Percentiles rank a stretch among this genome's conserved stretches.
Conservation (phyloP, 306 rosid genomes). For the Ochetophila trinervis region DNA sequence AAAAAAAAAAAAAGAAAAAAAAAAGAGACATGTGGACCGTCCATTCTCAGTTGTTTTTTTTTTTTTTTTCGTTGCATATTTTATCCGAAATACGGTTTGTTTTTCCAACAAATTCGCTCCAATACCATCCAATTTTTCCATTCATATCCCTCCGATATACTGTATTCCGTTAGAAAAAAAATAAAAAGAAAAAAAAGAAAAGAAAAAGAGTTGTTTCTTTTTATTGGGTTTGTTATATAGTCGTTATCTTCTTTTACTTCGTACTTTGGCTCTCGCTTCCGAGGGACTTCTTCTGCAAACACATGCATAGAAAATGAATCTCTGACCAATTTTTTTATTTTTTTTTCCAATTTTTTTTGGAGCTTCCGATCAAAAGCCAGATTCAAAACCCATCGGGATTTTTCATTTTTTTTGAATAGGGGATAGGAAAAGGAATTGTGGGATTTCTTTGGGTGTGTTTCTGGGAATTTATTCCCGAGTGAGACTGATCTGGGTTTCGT, state of each 20-base stretch:
- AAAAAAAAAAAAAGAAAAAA: too few relatives aligned
- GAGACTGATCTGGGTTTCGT: neutral
- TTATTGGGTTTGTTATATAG: neutral
- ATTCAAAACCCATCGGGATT: neutral
- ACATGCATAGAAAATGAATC: conserved; percentile 2
- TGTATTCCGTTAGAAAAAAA: neutral
- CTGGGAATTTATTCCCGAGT: neutral
- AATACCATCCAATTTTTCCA: neutral
- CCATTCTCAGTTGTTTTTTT: neutral
- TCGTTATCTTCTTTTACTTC: neutral
- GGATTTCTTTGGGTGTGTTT: too few relatives aligned
- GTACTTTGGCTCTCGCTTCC: neutral
- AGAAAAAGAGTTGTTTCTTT: too few relatives aligned
- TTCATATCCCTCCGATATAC: conserved; percentile 8
- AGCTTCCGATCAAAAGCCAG: neutral
- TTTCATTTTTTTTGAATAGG: neutral
- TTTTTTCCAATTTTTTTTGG: neutral
- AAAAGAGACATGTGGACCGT: neutral
- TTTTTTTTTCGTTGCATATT: neutral
- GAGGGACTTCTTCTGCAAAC: neutral
- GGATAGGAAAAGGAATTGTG: too few relatives aligned
- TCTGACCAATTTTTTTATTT: neutral
- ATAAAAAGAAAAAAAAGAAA: too few relatives aligned
- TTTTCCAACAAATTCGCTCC: conserved; percentile 4
- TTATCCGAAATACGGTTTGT: conserved; percentile 8